phyloP scores from a whole-genome alignment of 2,329 filamentous ascomycete genomes.

The Exophiala xenobiotica region DNA sequence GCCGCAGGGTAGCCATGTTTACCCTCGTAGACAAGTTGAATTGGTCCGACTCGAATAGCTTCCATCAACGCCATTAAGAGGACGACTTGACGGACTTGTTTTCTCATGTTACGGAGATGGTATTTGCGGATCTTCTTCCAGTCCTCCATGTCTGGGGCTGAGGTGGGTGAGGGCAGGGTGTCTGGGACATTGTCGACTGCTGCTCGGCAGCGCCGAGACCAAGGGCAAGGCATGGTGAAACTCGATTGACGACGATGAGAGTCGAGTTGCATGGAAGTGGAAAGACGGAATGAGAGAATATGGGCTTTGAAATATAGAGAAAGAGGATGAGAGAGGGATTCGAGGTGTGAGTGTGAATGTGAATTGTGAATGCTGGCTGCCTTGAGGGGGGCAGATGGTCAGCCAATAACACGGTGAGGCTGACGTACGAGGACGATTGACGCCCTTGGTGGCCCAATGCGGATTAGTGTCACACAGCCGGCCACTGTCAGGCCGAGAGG shows the following conservation, averaged over 20 bases:
- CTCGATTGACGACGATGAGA: slow-evolving; percentile 28
- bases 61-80: slow-evolving; percentile 30
- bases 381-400: not conserved
- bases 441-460: too few species aligned
- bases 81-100: slow-evolving; percentile 25
- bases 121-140: slow-evolving; percentile 27
- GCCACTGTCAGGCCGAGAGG: too few species aligned
- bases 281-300: too few species aligned
- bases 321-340: not conserved
- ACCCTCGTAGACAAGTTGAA: slow-evolving; percentile 29
- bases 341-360: not conserved
- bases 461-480: too few species aligned
- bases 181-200: not conserved
- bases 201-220: slow-evolving; percentile 22
- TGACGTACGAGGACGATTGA: not conserved
- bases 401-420: too few species aligned
- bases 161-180: slow-evolving; percentile 14
- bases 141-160: slow-evolving; percentile 23
- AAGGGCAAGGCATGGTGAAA: slow-evolving; percentile 28
- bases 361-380: slow-evolving; percentile 1
- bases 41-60: slow-evolving; percentile 24
- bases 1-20: slow-evolving; percentile 24
- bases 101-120: slow-evolving; percentile 28
- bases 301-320: not conserved
- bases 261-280: slow-evolving; percentile 27